Evolutionary conservation across 2,329 filamentous ascomycete species (phyloP), one percentile per base, ranked within the genome.

Genomic region (Venturia asperata): DNA sequence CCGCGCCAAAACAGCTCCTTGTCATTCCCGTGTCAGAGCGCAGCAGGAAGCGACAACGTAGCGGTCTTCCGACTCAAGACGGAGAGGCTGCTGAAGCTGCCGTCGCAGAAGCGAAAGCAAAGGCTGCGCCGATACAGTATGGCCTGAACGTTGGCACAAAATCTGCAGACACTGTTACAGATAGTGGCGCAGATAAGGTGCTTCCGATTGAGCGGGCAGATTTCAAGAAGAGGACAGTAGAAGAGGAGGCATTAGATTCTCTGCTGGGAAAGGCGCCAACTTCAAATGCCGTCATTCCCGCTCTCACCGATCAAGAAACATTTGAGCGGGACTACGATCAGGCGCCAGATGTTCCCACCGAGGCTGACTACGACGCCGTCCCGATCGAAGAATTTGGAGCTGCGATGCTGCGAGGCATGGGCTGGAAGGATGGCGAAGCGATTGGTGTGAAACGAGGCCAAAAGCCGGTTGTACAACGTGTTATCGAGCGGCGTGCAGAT

Each of bases 311-410:
- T 69, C 80, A 83, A 68, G 87, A 89, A 66, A 86, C 86, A 2
- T 92, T 91, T 71, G 80, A 81, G 41, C 82, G 84, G 34, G 90
- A 93, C 73, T 83, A 92, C 39, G 81, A 83, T 15, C 79, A 83
- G 34, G 88, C 91, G 0, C 92, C 91, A 0, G 89, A 91, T 27
- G 82, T 85, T 39, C 87, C 91, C 4, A 90, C 87, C 0, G 79
- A 96, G 21, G 89, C 90, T 42, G 91, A 94, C 71, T 97, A 97
- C 77, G 88, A 89, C 66, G 87, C 88, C 15, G 88, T 96, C 67
- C 93, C 94, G 0, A 91, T 97, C 19, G 93, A 97, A 70, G 92
- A 97, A 70, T 99, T 97, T 69, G 94, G 94, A 9, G 89, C 92
- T 21, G 92, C 92, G 0, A 81, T 97, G 68, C 82, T 99, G 43